Evolutionary conservation across 202 grass and related monocot genomes (phyloP), one percentile per base, ranked within the genome.

Genomic region (Digitaria exilis): DNA sequence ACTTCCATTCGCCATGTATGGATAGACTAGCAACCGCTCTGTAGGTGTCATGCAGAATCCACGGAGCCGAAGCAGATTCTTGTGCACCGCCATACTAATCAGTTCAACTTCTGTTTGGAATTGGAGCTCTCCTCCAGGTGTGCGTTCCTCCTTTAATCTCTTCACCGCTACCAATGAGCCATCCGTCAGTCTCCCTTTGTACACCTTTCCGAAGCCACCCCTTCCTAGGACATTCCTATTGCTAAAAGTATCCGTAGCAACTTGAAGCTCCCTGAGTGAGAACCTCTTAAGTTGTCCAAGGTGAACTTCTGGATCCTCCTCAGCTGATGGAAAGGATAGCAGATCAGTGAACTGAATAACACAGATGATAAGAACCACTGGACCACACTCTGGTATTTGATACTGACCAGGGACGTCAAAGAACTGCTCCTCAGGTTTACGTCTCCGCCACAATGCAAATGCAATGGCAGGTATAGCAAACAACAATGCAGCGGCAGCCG

Each of bases 11-110:
- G 88, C 85, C 95, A 98, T 98, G 69, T 95, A 98, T 35, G 95
- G 92, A 91, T 95, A 95, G 66, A 98, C 92, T 49, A 95, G 76
- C 75, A 98, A 61, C 46, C 92, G 87, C 82, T 93, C 92, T 31
- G 90, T 95, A 72, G 87, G 95, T 14, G 95, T 98, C 95, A 95
- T 95, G 57, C 95, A 98, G 88, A 98, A 98, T 54, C 92, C 95
- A 80, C 95, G 89, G 64, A 98, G 85, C 32, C 84, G 85, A 75
- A 98, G 89, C 30, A 98, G 78, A 63, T 98, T 93, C 72, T 80
- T 87, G 69, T 95, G 95, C 63, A 98, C 88, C 21, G 95, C 90
- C 95, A 98, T 93, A 80, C 95, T 93, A 64, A 93, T 91, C 87
- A 94, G 86, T 84, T 98, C 95, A 54, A 98, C 90, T 93, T 98